phyloP scores from a whole-genome alignment of 1,284 basidiomycete genomes.

The Schizophyllum commune region DNA sequence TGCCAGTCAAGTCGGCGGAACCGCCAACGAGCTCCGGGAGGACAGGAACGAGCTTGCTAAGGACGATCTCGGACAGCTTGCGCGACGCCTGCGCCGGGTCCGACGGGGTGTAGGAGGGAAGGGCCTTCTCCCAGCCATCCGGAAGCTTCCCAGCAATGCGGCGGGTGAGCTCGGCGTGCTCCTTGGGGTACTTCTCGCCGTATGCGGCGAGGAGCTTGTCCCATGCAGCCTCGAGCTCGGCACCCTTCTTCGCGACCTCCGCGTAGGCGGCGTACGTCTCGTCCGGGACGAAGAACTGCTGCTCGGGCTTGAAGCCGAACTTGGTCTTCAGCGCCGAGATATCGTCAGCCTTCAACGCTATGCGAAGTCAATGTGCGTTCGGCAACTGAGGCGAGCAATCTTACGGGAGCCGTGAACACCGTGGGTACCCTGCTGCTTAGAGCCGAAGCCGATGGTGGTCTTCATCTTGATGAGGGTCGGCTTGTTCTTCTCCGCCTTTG shows the following conservation, averaged over 20 bases:
- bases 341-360: constrained; percentile 91
- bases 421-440: constrained; percentile 86
- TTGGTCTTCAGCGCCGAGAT: constrained; percentile 79
- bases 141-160: constrained; percentile 83
- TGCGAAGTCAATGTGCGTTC: constrained; percentile 6
- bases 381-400: not conserved
- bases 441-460: constrained; percentile 93
- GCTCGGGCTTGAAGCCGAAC: constrained; percentile 77
- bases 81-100: constrained; percentile 87
- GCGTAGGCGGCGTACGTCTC: constrained; percentile 69
- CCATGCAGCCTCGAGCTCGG: constrained; percentile 73
- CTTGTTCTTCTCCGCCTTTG: constrained; percentile 70
- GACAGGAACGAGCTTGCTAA: constrained; percentile 67
- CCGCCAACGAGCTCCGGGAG: constrained; percentile 87
- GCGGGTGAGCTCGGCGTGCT: constrained; percentile 81
- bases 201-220: constrained; percentile 66
- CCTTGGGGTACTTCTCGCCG: constrained; percentile 70
- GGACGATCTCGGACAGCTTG: constrained; percentile 88
- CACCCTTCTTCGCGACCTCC: constrained; percentile 65
- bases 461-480: constrained; percentile 82
- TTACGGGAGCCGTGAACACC: constrained; percentile 87
- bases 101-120: constrained; percentile 77
- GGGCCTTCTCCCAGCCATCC: constrained; percentile 77
- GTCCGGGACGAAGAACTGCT: constrained; percentile 75
- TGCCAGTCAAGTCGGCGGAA: constrained; percentile 89